Evolutionary conservation across 306 rosid genomes (phyloP), one percentile per base, ranked within the genome.

Genomic region (Vigna radiata): DNA sequence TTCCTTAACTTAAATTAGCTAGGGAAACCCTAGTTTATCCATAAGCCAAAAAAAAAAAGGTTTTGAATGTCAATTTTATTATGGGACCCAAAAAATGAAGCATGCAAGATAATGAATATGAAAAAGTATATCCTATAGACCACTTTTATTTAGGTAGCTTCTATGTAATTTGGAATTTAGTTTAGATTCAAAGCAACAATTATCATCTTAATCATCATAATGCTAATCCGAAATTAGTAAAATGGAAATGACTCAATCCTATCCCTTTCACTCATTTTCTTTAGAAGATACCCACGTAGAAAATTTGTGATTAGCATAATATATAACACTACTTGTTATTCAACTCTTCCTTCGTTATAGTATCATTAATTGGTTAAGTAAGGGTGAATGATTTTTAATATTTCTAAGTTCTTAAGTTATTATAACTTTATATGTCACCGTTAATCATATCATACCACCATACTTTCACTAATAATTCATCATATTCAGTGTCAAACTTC

Each of bases 131-230:
- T 47, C 73, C 75, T 63, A 81, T 83, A 83, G 89, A 80, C 49
- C 77, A 81, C 82, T 77, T 75, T 68, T 70, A 73, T 81, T 78
- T 64, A 72, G 62, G 73, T 64, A 72, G 62, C 76, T 71, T 85
- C 83, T 73, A 72, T 52, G 68, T 7, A 37, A 50, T 81, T 85
- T 89, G 90, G 87, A 89, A 1, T 73, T 81, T 85, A 85, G 84
- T 88, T 80, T 88, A 76, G 85, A 70, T 88, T 88, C 84, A 90
- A 83, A 75, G 73, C 78, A 82, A 80, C 77, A 59, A 85, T 81
- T 23, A 86, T 75, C 37, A 50, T 70, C 58, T 61, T 81, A 78
- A 74, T 75, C 29, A 50, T 73, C 72, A 61, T 79, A 78, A 74
- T 64, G 70, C 79, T 79, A 63, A 77, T 27, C 27, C 62, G 50